A percentile compares a stretch with the other conserved stretches of the same genome.
These are phyloP conservation scores for Stereocaulon alpinum DNA, from an alignment of 495 filamentous ascomycete genomes.

Conservation along the genomic window DNA sequence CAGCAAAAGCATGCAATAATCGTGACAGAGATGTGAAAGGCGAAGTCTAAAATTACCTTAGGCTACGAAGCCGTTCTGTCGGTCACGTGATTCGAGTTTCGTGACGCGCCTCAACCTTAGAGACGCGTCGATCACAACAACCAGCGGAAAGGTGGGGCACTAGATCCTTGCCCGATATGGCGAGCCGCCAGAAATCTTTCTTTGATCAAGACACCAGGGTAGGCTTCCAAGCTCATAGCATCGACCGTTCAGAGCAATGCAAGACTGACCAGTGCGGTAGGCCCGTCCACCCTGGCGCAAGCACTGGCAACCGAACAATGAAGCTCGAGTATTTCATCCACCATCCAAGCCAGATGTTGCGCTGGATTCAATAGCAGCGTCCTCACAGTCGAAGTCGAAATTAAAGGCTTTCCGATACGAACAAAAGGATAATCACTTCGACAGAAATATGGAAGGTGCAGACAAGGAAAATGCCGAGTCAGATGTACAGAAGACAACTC, in stretches of 20 bases:
- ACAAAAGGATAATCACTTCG: conserved; percentile 18
- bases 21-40: too few species aligned
- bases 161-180: conserved; percentile 22
- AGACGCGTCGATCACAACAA: conserved; percentile 15
- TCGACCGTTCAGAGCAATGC: background rate
- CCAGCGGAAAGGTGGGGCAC: conserved; percentile 6
- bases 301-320: conserved; percentile 8
- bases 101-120: background rate
- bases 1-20: too few species aligned
- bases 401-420: conserved; percentile 48
- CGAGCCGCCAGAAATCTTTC: conserved; percentile 37
- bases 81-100: too few species aligned
- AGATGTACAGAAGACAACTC: conserved; percentile 29
- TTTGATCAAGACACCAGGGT: conserved; percentile 30
- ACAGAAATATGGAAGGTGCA: conserved; percentile 11
- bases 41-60: too few species aligned
- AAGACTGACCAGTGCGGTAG: conserved; percentile 8
- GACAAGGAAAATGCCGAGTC: conserved; percentile 27
- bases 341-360: background rate
- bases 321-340: background rate
- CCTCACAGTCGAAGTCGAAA: conserved; percentile 46
- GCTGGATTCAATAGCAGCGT: conserved; percentile 23
- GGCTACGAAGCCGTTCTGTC: too few species aligned
- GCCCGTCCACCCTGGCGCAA: conserved; percentile 13
- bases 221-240: background rate